These are phyloP conservation scores for Excoecaria cochinchinensis DNA, from an alignment of 345 rosid species.

Conservation along the genomic window DNA sequence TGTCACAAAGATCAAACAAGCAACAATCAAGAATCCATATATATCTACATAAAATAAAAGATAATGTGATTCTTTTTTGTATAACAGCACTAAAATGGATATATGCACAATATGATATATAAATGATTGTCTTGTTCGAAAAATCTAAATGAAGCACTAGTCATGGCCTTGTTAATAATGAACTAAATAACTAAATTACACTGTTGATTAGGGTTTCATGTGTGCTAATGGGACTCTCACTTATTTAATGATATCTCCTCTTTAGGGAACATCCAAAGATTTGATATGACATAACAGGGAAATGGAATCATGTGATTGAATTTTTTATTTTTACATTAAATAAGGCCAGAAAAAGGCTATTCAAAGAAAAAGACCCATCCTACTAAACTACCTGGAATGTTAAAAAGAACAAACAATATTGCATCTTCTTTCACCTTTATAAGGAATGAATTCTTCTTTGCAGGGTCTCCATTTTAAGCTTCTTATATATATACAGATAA, in stretches of 20 bases:
- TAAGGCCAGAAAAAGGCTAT: constrained; percentile 6
- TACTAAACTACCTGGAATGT: neutral
- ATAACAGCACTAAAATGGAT: neutral
- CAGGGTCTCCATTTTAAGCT: constrained; percentile 15
- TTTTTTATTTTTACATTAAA: constrained; percentile 6
- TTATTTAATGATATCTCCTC: constrained; percentile 29
- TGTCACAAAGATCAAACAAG: neutral
- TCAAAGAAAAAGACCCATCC: constrained; percentile 20
- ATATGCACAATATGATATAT: neutral
- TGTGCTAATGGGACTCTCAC: constrained; percentile 14
- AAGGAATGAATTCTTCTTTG: constrained; percentile 1
- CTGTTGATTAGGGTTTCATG: constrained; percentile 33
- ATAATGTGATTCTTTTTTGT: neutral
- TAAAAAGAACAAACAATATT: neutral
- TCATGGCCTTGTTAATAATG: neutral
- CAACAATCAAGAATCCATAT: neutral
- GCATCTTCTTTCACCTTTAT: constrained; percentile 1
- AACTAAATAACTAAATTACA: constrained; percentile 14
- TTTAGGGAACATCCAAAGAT: constrained; percentile 30
- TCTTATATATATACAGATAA: too few species aligned
- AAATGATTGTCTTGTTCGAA: neutral
- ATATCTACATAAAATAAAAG: neutral
- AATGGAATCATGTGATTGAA: constrained; percentile 9
- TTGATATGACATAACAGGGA: constrained; percentile 32
- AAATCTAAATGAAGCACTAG: constrained; percentile 1